A percentile compares a stretch with the other conserved stretches of the same genome.
Conservation (phyloP, 768 basidiomycete genomes). For the Russula griseocarnosa region DNA sequence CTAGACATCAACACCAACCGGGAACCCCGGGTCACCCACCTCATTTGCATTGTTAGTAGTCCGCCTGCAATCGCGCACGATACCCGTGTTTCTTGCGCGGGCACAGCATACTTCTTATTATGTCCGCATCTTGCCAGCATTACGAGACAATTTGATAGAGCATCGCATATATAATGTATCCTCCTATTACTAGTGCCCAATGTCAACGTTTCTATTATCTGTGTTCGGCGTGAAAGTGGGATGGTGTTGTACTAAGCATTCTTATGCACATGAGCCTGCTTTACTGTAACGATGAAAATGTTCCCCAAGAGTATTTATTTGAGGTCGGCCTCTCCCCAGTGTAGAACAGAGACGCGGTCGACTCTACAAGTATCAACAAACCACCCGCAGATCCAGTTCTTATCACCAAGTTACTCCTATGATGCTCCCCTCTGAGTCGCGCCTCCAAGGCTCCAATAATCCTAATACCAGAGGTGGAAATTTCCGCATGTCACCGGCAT, state of each 20-base stretch:
- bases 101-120: constrained; percentile 41
- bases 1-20: constrained; percentile 31
- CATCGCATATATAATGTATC: constrained; percentile 51
- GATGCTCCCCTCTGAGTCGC: too few relatives aligned
- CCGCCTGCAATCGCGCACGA: constrained; percentile 44
- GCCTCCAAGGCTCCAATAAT: too few relatives aligned
- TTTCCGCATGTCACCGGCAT: too few relatives aligned
- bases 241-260: not conserved
- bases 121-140: constrained; percentile 39
- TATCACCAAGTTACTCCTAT: too few relatives aligned
- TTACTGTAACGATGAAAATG: too few relatives aligned
- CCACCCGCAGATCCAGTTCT: too few relatives aligned
- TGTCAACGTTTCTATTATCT: constrained; percentile 16
- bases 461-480: too few relatives aligned
- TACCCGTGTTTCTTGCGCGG: constrained; percentile 36
- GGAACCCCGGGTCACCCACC: constrained; percentile 26
- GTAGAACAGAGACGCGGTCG: too few relatives aligned
- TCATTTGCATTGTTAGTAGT: constrained; percentile 30
- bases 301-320: too few relatives aligned
- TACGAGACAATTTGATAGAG: constrained; percentile 69
- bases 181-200: constrained; percentile 23
- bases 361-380: too few relatives aligned
- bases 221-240: not conserved
- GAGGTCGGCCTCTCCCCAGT: too few relatives aligned
- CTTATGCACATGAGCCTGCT: too few relatives aligned